Percentiles rank a stretch among this genome's conserved stretches.
Conservation (phyloP, 805 yeast species). For the Sugiyamaella mastotermitis region DNA sequence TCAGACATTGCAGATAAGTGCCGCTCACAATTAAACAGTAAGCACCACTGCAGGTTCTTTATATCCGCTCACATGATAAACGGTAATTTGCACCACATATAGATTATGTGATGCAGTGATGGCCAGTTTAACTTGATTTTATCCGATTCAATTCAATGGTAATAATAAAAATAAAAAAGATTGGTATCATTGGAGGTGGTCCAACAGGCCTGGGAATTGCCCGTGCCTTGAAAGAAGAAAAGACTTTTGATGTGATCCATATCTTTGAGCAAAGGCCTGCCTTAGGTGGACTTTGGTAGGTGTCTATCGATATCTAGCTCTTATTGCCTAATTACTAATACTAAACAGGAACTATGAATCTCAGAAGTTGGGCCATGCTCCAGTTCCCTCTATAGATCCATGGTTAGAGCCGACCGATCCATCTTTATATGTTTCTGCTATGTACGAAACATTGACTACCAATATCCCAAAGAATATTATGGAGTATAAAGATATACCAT, state of each 20-base stretch:
- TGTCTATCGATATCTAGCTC: conserved; percentile 32
- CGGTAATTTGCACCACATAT: not conserved
- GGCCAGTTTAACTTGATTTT: no score
- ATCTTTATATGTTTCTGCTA: conserved; percentile 44
- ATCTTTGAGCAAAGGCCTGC: conserved; percentile 52
- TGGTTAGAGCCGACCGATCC: conserved; percentile 19
- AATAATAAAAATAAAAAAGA: conserved; percentile 24
- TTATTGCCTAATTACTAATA: not conserved
- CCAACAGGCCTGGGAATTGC: conserved; percentile 67
- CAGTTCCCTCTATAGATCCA: conserved; percentile 32
- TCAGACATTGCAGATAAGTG: not conserved
- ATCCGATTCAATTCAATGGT: no score
- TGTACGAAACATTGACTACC: conserved; percentile 63
- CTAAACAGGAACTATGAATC: conserved; percentile 8
- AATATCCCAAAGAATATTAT: conserved; percentile 60
- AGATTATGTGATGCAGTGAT: no score
- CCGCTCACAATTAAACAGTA: not conserved
- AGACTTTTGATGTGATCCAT: conserved; percentile 37
- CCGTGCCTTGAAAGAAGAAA: conserved; percentile 53
- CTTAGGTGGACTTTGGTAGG: conserved; percentile 84
- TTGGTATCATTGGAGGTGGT: conserved; percentile 75
- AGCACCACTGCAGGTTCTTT: not conserved
- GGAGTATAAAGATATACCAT: conserved; percentile 55
- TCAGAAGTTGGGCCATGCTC: conserved; percentile 14
- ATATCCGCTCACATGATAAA: not conserved